phyloP scores from a whole-genome alignment of 2,329 filamentous ascomycete genomes.

The Calonectria hawksworthii region DNA sequence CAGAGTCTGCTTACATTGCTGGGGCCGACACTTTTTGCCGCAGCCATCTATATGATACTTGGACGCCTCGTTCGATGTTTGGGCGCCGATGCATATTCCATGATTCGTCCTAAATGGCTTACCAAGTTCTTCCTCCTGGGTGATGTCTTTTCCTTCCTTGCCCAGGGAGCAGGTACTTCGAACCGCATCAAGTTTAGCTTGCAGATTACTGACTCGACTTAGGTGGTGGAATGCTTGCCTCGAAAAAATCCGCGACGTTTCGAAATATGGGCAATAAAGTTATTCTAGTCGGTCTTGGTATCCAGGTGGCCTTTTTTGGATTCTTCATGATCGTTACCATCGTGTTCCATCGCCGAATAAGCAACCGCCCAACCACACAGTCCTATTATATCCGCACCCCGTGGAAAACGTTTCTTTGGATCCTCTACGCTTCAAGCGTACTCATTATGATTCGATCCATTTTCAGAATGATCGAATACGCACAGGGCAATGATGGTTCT shows the following conservation, averaged over 20 bases:
- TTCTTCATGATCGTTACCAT: background rate
- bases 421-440: background rate
- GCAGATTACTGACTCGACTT: background rate
- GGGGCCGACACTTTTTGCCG: background rate
- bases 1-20: background rate
- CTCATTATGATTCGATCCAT: background rate
- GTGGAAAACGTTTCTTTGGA: background rate
- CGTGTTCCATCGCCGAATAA: background rate
- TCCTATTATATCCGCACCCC: background rate
- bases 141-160: background rate
- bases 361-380: background rate
- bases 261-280: background rate
- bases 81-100: background rate
- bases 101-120: background rate
- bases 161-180: background rate
- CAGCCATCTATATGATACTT: background rate
- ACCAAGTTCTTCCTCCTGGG: background rate
- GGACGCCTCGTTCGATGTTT: background rate
- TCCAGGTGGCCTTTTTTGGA: background rate
- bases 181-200: background rate
- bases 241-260: background rate
- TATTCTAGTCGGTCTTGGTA: background rate
- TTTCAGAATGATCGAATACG: background rate
- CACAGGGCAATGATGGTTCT: background rate
- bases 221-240: background rate